phyloP scores from a whole-genome alignment of 768 basidiomycete species.

The Agaricus sinodeliciosus region DNA sequence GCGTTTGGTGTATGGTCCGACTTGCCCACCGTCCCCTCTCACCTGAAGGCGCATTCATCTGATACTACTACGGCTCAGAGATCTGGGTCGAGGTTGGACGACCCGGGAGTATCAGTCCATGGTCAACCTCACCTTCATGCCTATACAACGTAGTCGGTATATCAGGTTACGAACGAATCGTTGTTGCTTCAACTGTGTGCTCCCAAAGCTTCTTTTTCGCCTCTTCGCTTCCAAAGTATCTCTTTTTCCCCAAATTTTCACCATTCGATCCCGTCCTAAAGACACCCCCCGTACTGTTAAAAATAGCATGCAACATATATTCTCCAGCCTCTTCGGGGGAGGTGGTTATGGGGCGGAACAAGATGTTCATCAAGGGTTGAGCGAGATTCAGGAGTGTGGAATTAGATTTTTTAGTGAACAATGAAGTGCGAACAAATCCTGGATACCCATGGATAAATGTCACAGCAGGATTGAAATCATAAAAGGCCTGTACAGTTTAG shows the following conservation, averaged over 20 bases:
- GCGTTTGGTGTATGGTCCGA: too few relatives aligned
- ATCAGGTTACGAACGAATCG: too few relatives aligned
- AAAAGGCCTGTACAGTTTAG: slow-evolving; percentile 28
- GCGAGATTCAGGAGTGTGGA: slow-evolving; percentile 15
- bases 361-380: slow-evolving; percentile 16
- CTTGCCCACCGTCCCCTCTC: too few relatives aligned
- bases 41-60: too few relatives aligned
- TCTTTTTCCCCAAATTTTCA: slow-evolving; percentile 24
- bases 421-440: slow-evolving; percentile 29
- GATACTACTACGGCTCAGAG: too few relatives aligned
- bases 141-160: too few relatives aligned
- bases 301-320: slow-evolving; percentile 28
- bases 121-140: too few relatives aligned
- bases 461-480: slow-evolving; percentile 25
- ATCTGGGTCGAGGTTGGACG: too few relatives aligned
- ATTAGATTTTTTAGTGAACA: slow-evolving; percentile 15
- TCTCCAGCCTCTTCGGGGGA: slow-evolving; percentile 25
- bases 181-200: slow-evolving; percentile 13
- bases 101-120: too few relatives aligned
- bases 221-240: slow-evolving; percentile 28
- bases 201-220: slow-evolving; percentile 30
- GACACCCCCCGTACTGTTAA: slow-evolving; percentile 20
- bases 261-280: slow-evolving; percentile 25
- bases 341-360: not conserved
- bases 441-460: slow-evolving; percentile 35